Evolutionary conservation across 2,329 filamentous ascomycete species (phyloP), one percentile per base, ranked within the genome.

Genomic region (Celoporthe dispersa): DNA sequence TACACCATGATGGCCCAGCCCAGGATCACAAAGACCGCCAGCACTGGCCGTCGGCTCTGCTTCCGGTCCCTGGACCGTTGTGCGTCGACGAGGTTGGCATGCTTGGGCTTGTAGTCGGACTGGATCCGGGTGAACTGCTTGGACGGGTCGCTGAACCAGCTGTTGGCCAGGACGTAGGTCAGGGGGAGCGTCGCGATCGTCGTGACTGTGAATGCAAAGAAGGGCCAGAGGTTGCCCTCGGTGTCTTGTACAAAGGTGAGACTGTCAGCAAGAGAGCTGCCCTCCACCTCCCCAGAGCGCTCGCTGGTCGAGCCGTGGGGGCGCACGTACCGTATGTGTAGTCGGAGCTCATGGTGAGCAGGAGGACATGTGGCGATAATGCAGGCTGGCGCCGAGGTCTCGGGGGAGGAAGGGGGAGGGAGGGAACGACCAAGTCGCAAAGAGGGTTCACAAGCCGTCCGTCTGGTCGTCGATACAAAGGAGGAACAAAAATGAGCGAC

Each of bases 171-270:
- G 74, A 90, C 92, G 82, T 97, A 97, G 77, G 95, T 97, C 77
- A 97, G 87, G 72, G 95, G 94, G 70, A 97, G 83, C 44, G 96
- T 98, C 81, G 98, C 88, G 75, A 99, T 89, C 78, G 91, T 90
- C 73, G 92, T 90, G 77, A 98, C 87, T 59, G 94, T 98, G 79
- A 98, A 90, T 83, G 98, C 91, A 86, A 99, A 99, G 88, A 97
- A 97, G 75, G 97, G 96, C 86, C 98, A 99, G 86, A 98, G 98
- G 88, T 98, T 93, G 77, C 94, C 94, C 89, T 96, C 90, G 80
- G 97, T 93, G 88, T 99, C 96, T 67, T 28, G 2, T 7, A 48
- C 3, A 7, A 48, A 39, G 37, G 6, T 48, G 39, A 3, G 19
- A 37, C 6, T 14, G 41, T 67, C 61, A 67, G 66, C 55, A 1